Evolutionary conservation across 2,329 filamentous ascomycete species (phyloP), one percentile per base, ranked within the genome.

Genomic region (Calonectria ilicicola): DNA sequence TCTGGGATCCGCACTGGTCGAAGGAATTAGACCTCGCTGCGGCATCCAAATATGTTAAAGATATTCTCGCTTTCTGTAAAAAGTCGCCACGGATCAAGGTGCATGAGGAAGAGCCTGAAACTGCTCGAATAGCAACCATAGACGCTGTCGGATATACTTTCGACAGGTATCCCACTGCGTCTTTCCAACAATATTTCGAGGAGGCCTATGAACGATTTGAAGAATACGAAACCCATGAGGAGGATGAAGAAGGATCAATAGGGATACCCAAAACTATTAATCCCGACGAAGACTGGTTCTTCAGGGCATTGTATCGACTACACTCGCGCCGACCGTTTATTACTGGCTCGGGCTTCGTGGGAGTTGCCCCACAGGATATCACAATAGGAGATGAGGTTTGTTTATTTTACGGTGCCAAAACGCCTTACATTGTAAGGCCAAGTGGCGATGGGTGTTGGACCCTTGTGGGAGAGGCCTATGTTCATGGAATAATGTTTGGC

Each of bases 1-100:
- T 44, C 7, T 75, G 74, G 74, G 69, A 75, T 17, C 74, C 74
- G 3, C 46, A 70, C 26, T 75, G 74, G 74, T 32, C 65, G 0
- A 4, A 70, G n/a, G 26, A 46, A 1, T 5, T 75, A 5, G 67
- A 67, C 7, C n/a, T 53, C n/a, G 60, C 1, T 0, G 67, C 64
- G 1, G 74, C 67, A 4, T 21, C 38, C 23, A 19, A 42, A 1
- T 74, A 64, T 23, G 7, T 75, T 35, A 40, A 65, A 7, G 49
- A 68, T 5, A 67, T 75, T 21, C 27, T 56, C 9, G 32, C 12
- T 0, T 56, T 74, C 5, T 75, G 74, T 53, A 44, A 68, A 2
- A 69, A 65, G 21, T 75, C 74, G 8, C 64, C 74, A 1, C 65
- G 62, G 12, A 44, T 69, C 14, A 62, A 64, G 1, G 17, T 51